phyloP scores from a whole-genome alignment of 2,329 filamentous ascomycete genomes.

The Colletotrichum melonis region DNA sequence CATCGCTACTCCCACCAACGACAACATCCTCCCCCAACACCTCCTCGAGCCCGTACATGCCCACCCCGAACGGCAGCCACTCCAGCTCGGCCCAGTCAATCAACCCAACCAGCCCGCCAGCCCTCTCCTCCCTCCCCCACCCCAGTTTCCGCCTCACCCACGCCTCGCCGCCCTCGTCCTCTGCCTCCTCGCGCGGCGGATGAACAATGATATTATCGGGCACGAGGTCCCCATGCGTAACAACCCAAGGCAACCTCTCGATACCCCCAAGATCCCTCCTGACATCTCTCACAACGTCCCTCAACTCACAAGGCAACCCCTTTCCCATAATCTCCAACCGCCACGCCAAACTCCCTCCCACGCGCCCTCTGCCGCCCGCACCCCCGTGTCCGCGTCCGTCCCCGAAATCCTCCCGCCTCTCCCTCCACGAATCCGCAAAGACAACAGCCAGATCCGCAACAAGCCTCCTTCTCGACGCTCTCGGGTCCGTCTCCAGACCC shows the following conservation, averaged over 20 bases:
- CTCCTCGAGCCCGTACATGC: conserved; percentile 71
- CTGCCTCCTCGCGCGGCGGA: conserved; percentile 30
- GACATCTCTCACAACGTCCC: conserved; percentile 39
- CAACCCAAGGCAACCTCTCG: conserved; percentile 60
- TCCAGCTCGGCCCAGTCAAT: conserved; percentile 76
- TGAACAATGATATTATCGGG: conserved; percentile 68
- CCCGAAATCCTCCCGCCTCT: conserved; percentile 24
- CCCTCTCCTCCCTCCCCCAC: conserved; percentile 30
- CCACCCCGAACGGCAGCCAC: conserved; percentile 68
- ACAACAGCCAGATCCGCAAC: conserved; percentile 55
- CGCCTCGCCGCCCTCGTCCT: neutral
- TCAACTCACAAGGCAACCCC: conserved; percentile 50
- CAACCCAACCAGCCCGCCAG: conserved; percentile 61
- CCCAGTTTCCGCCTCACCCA: neutral
- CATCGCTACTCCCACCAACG: neutral
- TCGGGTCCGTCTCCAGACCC: neutral
- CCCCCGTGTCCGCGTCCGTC: neutral
- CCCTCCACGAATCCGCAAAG: conserved; percentile 51
- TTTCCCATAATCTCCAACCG: conserved; percentile 50
- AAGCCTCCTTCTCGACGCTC: conserved; percentile 42
- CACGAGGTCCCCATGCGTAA: conserved; percentile 72
- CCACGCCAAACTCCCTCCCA: conserved; percentile 54
- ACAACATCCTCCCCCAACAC: conserved; percentile 60
- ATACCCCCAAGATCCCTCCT: conserved; percentile 47
- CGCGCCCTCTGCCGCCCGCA: conserved; percentile 41